Evolutionary conservation across 352 stramenopile genomes (phyloP).

Genomic region (Pythium biforme): DNA sequence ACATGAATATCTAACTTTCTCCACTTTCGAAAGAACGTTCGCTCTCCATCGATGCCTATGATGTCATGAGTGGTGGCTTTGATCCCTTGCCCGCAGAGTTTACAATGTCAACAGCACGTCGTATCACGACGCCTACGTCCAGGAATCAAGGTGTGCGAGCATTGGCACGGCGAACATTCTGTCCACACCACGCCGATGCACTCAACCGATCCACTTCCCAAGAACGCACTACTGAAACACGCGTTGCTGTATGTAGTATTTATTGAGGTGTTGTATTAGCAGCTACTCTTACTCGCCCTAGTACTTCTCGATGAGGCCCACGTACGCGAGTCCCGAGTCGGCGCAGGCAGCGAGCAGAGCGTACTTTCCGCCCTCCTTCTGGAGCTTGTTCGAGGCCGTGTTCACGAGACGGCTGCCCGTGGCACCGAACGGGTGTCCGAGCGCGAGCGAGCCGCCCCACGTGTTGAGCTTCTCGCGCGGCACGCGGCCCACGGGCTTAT

Average conservation of each 20-base stretch:
- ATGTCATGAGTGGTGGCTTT: no score
- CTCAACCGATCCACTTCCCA: no score
- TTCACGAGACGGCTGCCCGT: slow-evolving; percentile 96
- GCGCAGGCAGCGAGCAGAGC: slow-evolving; percentile 96
- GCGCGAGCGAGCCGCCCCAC: slow-evolving; percentile 94
- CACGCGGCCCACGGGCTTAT: slow-evolving; percentile 90
- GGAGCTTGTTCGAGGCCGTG: slow-evolving; percentile 96
- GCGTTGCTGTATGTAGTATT: slow-evolving; percentile 8
- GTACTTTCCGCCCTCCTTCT: slow-evolving; percentile 95
- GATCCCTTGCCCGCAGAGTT: no score
- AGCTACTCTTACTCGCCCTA: slow-evolving; percentile 26
- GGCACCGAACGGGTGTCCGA: slow-evolving; percentile 98
- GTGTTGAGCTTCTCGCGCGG: slow-evolving; percentile 96
- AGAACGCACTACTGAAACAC: no score
- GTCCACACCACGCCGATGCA: not conserved
- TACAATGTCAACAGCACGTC: no score
- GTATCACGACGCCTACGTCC: no score
- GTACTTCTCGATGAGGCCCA: slow-evolving; percentile 92
- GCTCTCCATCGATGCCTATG: no score
- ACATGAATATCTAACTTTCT: slow-evolving; percentile 25
- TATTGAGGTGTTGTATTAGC: not conserved
- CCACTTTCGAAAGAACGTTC: not conserved
- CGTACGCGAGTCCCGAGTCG: slow-evolving; percentile 96
- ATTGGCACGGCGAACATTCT: no score
- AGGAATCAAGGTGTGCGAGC: no score